Evolutionary conservation across 371 early-diverging fungal genomes (phyloP).

Genomic region (Actinomortierella wolfii): DNA sequence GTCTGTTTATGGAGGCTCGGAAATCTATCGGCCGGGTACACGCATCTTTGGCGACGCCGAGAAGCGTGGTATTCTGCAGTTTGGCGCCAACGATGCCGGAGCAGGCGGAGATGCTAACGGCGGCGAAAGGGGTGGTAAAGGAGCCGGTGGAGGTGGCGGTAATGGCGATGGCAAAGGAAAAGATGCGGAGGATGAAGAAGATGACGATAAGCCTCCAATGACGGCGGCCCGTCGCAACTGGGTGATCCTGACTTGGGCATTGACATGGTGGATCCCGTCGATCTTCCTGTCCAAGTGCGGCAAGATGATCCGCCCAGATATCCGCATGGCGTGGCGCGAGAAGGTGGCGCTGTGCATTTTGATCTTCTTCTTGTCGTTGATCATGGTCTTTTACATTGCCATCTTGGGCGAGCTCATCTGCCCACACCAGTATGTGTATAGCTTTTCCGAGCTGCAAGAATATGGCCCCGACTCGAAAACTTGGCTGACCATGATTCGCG

Average conservation of each 20-base stretch:
- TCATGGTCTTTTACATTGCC: conserved; percentile 90
- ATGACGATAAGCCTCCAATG: conserved; percentile 55
- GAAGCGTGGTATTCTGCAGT: conserved; percentile 37
- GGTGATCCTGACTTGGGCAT: conserved; percentile 80
- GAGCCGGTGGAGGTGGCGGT: conserved; percentile 13
- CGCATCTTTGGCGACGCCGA: conserved; percentile 36
- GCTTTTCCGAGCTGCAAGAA: conserved; percentile 51
- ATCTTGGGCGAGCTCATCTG: conserved; percentile 88
- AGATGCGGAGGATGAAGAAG: conserved; percentile 48
- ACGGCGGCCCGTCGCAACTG: conserved; percentile 68
- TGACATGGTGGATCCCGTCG: conserved; percentile 91
- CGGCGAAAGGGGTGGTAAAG: conserved; percentile 12
- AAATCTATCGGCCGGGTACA: conserved; percentile 39
- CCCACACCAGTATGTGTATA: conserved; percentile 78
- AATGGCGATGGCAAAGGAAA: conserved; percentile 52
- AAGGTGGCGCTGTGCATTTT: conserved; percentile 91
- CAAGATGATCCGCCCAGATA: conserved; percentile 80
- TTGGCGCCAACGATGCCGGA: neutral
- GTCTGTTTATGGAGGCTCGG: conserved; percentile 42
- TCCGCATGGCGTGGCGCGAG: conserved; percentile 95
- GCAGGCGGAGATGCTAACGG: conserved; percentile 25
- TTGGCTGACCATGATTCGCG: conserved; percentile 71
- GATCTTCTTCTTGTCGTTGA: conserved; percentile 78
- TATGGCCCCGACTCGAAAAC: conserved; percentile 49
- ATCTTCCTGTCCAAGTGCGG: conserved; percentile 69